Evolutionary conservation across 352 stramenopile species (phyloP), one percentile per base, ranked within the genome.

Genomic region (Globisporangium heterothallicum): DNA sequence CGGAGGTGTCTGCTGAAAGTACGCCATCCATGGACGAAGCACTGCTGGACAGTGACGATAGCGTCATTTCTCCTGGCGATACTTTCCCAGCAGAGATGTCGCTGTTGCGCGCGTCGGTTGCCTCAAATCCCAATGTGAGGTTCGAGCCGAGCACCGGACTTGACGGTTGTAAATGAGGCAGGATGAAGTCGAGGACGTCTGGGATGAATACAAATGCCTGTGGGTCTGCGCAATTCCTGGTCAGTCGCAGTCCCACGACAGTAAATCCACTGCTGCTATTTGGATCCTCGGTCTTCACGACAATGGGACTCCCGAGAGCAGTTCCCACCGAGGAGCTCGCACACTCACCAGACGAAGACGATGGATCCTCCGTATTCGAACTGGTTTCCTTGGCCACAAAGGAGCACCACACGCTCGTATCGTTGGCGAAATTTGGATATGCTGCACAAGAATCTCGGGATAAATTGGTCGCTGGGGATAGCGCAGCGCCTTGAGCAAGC

Each of bases 171-270:
- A 53, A 21, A 16, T 43, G 14, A 24, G 46, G 21, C 6, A 22
- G 10, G 14, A 53, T 12, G 14, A 53, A 53, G 21, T 35, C 46
- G 46, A 35, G 46, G 6, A 53, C 46, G 21, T 32, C 43, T 16
- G 46, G 32, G n/a, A 43, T 35, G 46, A 43, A 35, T 25, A 32
- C 32, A 25, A 53, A 53, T 25, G 30, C 46, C 22, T 53, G 46
- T 34, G 1, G 13, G 6, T 43, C 46, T 3, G 14, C 18, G 12
- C 32, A 53, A 14, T 24, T 2, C 4, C 30, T 29, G 2, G 30
- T 53, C 21, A 53, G 22, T 5, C 30, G 46, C 2, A 53, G 32
- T 29, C 46, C 46, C 16, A 26, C 13, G 21, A 53, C 32, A 14
- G 9, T 35, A 26, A 53, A 22, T 8, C 46, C 19, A 4, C n/a